Evolutionary conservation across 345 rosid species (phyloP), one percentile per base, ranked within the genome.

Genomic region (Linum tenue): DNA sequence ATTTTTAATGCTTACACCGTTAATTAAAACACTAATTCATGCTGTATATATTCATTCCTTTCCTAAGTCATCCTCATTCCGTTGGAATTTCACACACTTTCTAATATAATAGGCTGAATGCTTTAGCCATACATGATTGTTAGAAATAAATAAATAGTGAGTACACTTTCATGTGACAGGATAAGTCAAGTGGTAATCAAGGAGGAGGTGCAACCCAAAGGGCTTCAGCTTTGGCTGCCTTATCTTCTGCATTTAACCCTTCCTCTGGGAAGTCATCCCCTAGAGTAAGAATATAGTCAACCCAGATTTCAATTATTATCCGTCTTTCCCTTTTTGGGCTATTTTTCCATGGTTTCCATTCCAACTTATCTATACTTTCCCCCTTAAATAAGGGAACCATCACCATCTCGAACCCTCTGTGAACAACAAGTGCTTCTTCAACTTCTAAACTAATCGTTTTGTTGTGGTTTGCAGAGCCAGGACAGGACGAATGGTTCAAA

Each of bases 211-310:
- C 82, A 67, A 94, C 95, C 62, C 99, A 94, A 79, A 88, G 97
- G 64, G 97, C 99, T 80, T 86, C 96, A 17, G 99, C 99, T 64
- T 74, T 94, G 69, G 96, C 96, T 71, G 99, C 99, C 73, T 84
- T 94, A 78, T 72, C 84, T 67, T 80, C 90, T 69, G 99, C 97
- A 56, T 90, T 94, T 73, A 83, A 80, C 41, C 80, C 96, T 53
- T 83, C 96, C 67, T 66, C 86, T 48, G 86, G 69, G 42, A 85
- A 73, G 79, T 65, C 84, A 56, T 66, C 83, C 65, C 67, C 64
- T 63, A 41, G 65, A 73, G 98, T 89, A 84, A 78, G 70, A 64
- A 70, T 43, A 56, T 70, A 77, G 56, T 64, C 50, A 3, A 61
- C 43, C 41, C 57, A 5, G 31, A 22, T 48, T 43, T 43, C 40